Base-by-base conservation (phyloP, 2,329 filamentous ascomycete species). In the Pseudogymnoascus destructans region DNA sequence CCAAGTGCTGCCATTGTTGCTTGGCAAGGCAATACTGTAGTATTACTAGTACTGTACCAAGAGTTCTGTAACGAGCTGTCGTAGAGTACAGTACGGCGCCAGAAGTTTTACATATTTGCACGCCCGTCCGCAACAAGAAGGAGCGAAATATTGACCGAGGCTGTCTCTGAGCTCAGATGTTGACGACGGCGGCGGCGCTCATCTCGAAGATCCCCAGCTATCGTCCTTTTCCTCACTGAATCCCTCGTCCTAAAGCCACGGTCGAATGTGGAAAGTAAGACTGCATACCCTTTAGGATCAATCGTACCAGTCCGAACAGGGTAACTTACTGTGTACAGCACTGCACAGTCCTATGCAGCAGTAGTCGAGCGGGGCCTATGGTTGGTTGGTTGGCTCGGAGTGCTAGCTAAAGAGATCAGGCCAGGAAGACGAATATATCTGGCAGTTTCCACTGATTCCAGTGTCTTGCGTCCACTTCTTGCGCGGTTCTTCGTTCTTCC, bases 261-360 rank as follows among this genome's bases (percentile, higher is more conserved):
- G 46, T 52, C 46, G 11, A 30, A 30, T 52, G 46, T 15, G 46
- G 46, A 30, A 52, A 52, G 46, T 52, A 25, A 52, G 46, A 52
- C 46, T 11, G 46, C 46, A 52, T 52, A 30, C 10, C 25, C 25
- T 52, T 52, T 15, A 52, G 46, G 23, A 30, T 52, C 46, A 52
- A 52, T 52, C 46, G 46, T 52, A 52, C 46, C 46, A 52, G 46
- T 52, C 30, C 46, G 3, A 52, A 52, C n/a, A 30, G 23, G 46
- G 46, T 52, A 30, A 52, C 46, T 19, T 30, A 30, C 46, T 17
- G 25, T 19, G 46, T 17, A 30, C n/a, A 52, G 46, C 23, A 52
- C 25, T 30, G 23, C 46, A 52, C n/a, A 52, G 46, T 30, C 9
- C 42, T 49, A 49, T 49, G 42, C 27, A 11, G 42, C 42, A 30